Percentiles rank a stretch among this genome's conserved stretches.
phyloP scores from a whole-genome alignment of 2,329 filamentous ascomycete genomes.

The Phaeoacremonium minimum region DNA sequence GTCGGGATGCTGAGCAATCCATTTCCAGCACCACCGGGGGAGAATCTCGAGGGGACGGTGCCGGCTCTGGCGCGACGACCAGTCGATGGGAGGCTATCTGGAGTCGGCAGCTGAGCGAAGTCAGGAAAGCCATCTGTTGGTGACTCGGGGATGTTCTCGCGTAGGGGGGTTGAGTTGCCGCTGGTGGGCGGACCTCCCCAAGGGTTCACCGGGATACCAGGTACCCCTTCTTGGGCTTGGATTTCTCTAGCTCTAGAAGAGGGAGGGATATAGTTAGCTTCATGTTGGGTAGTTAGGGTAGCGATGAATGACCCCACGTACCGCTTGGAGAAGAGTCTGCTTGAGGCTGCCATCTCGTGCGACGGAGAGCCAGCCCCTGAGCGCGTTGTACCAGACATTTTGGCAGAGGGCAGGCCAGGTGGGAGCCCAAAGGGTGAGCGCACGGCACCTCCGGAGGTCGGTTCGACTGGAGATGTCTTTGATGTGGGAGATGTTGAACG shows the following conservation, averaged over 20 bases:
- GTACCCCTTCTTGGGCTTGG: conserved; percentile 88
- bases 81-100: conserved; percentile 61
- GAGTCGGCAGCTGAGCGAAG: conserved; percentile 68
- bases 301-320: conserved; percentile 45
- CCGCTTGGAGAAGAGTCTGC: conserved; percentile 87
- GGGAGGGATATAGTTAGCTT: conserved; percentile 10
- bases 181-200: conserved; percentile 97
- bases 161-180: conserved; percentile 90
- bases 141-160: conserved; percentile 96
- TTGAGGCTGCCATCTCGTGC: conserved; percentile 72
- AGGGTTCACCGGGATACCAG: conserved; percentile 61
- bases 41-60: conserved; percentile 93
- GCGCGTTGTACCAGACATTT: conserved; percentile 59
- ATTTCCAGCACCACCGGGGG: conserved; percentile 65
- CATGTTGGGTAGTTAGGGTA: conserved; percentile 9
- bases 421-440: conserved; percentile 72
- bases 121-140: conserved; percentile 95
- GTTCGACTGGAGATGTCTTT: conserved; percentile 76
- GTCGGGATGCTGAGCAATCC: conserved; percentile 52
- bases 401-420: conserved; percentile 55
- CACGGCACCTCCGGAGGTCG: conserved; percentile 54
- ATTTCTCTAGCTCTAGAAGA: conserved; percentile 82
- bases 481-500: conserved; percentile 77
- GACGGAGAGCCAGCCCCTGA: conserved; percentile 94
- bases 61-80: conserved; percentile 86